Base-by-base conservation (phyloP, 257 asterid genomes). In the Jaltomata sinuosa region DNA sequence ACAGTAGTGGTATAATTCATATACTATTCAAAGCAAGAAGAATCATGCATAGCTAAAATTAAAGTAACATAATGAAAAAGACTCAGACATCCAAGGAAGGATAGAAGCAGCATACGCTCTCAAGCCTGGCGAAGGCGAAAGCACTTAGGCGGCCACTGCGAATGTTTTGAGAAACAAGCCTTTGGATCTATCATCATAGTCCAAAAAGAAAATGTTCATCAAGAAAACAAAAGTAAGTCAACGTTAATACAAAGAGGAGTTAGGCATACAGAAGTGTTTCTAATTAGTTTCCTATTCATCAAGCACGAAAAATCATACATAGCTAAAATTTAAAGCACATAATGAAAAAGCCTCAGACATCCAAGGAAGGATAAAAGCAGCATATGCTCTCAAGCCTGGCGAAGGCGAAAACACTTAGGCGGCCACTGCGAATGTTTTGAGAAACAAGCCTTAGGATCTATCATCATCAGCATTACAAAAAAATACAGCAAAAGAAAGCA, bases 81-180 rank as follows among this genome's bases (percentile, higher is more conserved):
- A 69, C 90, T 93, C 95, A 93, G 95, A 88, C 91, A 90, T 92
- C 91, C 91, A 90, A 86, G 91, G 94, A 88, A 91, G 91, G 89
- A 87, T 69, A 27, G 3, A 55, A 85, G 86, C 93, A 90, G 91
- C 93, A 90, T 9, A 61, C 83, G 84, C 92, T 90, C 90, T 90
- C 93, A 87, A 91, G 89, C 90, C 92, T 5, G 88, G 93, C 91
- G 86, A 88, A 86, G 90, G 93, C 91, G 88, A 90, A 87, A 90
- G 91, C 85, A 81, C 89, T 90, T 61, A 89, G 92, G 88, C 91
- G 91, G 92, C 93, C 89, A 79, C 93, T 91, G 93, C 92, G 91
- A 90, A 91, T 91, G 94, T 90, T 86, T 88, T 85, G 92, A 90
- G 92, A 90, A 90, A 90, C 91, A 69, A 82, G 93, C 91, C 91